Evolutionary conservation across 208 protist species (phyloP), one percentile per base, ranked within the genome.

Genomic region (Leishmania tropica): DNA sequence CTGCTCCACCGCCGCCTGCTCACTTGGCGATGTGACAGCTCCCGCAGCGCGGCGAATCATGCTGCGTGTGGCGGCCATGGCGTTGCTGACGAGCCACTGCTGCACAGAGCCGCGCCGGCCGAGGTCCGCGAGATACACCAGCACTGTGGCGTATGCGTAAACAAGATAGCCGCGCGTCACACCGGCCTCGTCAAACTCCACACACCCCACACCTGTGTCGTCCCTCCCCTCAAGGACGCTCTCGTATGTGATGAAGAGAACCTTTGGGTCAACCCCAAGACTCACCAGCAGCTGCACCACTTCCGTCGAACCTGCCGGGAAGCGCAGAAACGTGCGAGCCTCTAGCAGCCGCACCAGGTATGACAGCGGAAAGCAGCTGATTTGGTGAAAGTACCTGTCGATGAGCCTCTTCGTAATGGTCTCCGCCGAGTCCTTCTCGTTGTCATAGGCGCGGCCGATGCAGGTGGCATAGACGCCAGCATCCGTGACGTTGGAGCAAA

Each of bases 271-370:
- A 17, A 96, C 92, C 42, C 85, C 83, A 84, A 89, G 90, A 64
- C 83, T 83, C 35, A 90, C 76, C n/a, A 98, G 84, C 31, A 98
- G 78, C 75, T 90, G 78, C 48, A 95, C 93, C 42, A 88, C 89
- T 6, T 84, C 47, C 24, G 78, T 70, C 28, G 88, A 93, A 0
- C 95, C 95, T 0, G 79, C 40, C 45, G 92, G 93, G 28, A 80
- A 83, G 8, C 70, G 72, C 10, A 64, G 51, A 80, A 90, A 96
- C 35, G 85, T 67, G 65, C 87, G 67, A 19, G 90, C 83, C 87
- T 98, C 95, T 21, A 96, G 83, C 76, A 91, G 79, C 75, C 87
- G 90, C 64, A 94, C 87, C 67, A 98, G 84, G 77, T 87, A 90
- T 56, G 87, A 87, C 15, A 98, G 78, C 3, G 95, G 93, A 83